These are phyloP conservation scores for Cyberlindnera xishuangbannaensis DNA, from an alignment of 805 yeast genomes.

Conservation along the genomic window DNA sequence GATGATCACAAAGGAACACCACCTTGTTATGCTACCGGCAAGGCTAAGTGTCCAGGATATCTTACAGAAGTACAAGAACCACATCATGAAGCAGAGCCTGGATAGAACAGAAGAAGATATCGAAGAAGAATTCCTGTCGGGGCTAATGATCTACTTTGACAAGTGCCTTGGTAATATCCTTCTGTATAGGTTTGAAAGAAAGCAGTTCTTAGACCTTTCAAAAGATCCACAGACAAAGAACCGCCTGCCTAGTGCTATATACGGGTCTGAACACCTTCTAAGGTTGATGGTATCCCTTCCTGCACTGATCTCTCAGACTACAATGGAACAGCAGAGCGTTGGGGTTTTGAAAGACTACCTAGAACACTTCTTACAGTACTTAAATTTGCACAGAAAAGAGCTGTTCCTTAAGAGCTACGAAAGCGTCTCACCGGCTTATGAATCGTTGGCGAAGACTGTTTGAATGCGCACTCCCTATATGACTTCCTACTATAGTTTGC, in stretches of 20 bases:
- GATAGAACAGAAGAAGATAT: constrained; percentile 36
- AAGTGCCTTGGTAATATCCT: constrained; percentile 61
- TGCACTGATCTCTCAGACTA: constrained; percentile 69
- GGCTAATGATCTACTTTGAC: constrained; percentile 70
- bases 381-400: constrained; percentile 38
- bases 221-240: constrained; percentile 30
- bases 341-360: constrained; percentile 48
- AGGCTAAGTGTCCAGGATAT: constrained; percentile 47
- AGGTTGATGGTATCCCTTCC: constrained; percentile 77
- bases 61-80: constrained; percentile 43
- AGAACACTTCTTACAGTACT: constrained; percentile 46
- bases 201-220: constrained; percentile 56
- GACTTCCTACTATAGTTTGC: background rate
- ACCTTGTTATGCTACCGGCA: constrained; percentile 62
- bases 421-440: constrained; percentile 45
- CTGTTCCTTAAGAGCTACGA: constrained; percentile 40
- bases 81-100: constrained; percentile 23
- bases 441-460: constrained; percentile 23
- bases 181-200: constrained; percentile 71
- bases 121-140: constrained; percentile 61
- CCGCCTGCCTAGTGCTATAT: constrained; percentile 40
- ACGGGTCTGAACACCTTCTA: constrained; percentile 79
- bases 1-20: constrained; percentile 71
- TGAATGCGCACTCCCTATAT: constrained; percentile 4
- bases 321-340: constrained; percentile 74